Conservation (phyloP, 2,329 filamentous ascomycete species). For the Torrubiella hemipterigena region DNA sequence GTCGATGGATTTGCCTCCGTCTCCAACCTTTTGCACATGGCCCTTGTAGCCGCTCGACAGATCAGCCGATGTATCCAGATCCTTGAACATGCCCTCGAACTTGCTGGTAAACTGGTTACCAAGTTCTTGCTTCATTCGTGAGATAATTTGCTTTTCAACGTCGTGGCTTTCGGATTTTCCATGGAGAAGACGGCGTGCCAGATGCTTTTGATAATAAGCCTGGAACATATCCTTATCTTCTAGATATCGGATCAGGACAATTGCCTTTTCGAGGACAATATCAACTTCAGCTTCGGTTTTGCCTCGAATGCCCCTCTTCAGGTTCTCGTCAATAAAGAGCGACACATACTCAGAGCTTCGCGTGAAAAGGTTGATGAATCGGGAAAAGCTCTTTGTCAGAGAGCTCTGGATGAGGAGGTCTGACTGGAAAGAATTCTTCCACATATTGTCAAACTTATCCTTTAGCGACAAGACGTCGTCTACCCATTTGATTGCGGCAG, state of each 20-base stretch:
- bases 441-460: conserved; percentile 77
- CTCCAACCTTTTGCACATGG: conserved; percentile 43
- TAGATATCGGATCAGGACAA: conserved; percentile 76
- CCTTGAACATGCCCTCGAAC: conserved; percentile 95
- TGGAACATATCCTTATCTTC: conserved; percentile 92
- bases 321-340: conserved; percentile 90
- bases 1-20: conserved; percentile 48
- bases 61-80: conserved; percentile 81
- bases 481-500: conserved; percentile 87
- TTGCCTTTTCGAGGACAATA: conserved; percentile 73
- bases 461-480: conserved; percentile 80
- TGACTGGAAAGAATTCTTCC: conserved; percentile 56
- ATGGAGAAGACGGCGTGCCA: conserved; percentile 76
- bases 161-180: conserved; percentile 85
- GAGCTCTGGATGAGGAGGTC: conserved; percentile 72
- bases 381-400: conserved; percentile 74
- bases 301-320: conserved; percentile 87
- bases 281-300: conserved; percentile 88
- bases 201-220: conserved; percentile 94
- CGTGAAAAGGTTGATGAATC: conserved; percentile 85
- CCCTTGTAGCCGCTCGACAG: conserved; percentile 66
- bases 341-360: conserved; percentile 88
- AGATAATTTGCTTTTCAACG: conserved; percentile 90
- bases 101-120: conserved; percentile 89
- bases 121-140: conserved; percentile 92